Conservation (phyloP, 331 rosid genomes). For the Pyrus hybrid region DNA sequence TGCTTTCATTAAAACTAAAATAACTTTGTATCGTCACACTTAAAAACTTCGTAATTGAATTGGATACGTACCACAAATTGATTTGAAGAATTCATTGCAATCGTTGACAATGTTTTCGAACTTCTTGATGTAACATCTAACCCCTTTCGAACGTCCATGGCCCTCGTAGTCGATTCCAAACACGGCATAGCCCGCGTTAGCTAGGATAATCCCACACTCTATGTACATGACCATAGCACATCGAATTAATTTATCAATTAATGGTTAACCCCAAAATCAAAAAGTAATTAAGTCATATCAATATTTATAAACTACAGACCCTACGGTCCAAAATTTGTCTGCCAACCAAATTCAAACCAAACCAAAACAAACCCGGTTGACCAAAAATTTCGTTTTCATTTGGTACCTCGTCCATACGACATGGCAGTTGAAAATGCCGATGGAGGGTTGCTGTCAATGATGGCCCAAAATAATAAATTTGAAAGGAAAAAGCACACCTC, state of each 20-base stretch:
- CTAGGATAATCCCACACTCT: constrained; percentile 62
- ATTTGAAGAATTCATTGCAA: constrained; percentile 47
- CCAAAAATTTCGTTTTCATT: neutral
- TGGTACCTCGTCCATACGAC: too few species aligned
- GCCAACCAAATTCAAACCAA: neutral
- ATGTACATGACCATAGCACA: neutral
- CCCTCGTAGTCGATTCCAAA: constrained; percentile 83
- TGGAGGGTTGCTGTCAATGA: neutral
- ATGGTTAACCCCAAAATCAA: neutral
- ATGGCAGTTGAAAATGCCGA: neutral
- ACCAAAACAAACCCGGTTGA: neutral
- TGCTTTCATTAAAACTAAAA: neutral
- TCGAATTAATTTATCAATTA: neutral
- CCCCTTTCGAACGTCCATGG: constrained; percentile 75
- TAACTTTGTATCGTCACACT: neutral
- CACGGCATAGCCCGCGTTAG: constrained; percentile 62
- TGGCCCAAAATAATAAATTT: neutral
- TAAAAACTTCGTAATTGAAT: neutral
- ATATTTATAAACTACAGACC: neutral
- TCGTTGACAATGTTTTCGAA: constrained; percentile 62
- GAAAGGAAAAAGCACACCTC: neutral
- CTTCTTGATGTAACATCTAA: constrained; percentile 64
- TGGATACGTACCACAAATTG: constrained; percentile 39
- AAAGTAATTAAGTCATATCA: too few species aligned
- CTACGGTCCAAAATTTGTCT: neutral